Conservation (phyloP, 1,284 basidiomycete genomes). For the Cutaneotrichosporon sp. region DNA sequence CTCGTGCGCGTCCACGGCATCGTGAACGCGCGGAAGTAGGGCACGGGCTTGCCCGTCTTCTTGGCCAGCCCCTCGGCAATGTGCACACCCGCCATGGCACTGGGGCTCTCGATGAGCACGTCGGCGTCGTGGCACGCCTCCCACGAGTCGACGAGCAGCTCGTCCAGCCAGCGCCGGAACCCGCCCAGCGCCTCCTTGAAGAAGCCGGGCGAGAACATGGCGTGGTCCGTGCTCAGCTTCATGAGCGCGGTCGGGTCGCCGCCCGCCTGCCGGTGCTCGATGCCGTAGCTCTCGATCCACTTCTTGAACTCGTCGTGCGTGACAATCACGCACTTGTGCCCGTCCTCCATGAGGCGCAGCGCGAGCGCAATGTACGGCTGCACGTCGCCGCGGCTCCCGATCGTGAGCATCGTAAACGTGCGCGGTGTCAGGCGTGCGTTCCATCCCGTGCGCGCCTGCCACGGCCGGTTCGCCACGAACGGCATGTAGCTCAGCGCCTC, state of each 20-base stretch:
- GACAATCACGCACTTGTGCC: constrained; percentile 46
- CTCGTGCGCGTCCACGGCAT: constrained; percentile 65
- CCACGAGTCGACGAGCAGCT: constrained; percentile 90
- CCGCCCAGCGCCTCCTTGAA: constrained; percentile 68
- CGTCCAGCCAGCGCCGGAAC: constrained; percentile 97
- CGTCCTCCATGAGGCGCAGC: constrained; percentile 71
- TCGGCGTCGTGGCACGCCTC: constrained; percentile 93
- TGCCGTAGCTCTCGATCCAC: constrained; percentile 87
- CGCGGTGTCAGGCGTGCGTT: constrained; percentile 36
- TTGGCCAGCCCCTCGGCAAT: constrained; percentile 83
- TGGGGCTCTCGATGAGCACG: constrained; percentile 90
- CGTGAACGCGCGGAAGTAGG: constrained; percentile 90
- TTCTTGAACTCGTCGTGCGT: constrained; percentile 88
- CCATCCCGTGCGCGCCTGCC: constrained; percentile 9
- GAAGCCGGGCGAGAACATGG: constrained; percentile 82
- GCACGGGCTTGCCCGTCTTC: constrained; percentile 58
- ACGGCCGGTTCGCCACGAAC: constrained; percentile 47
- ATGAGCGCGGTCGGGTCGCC: constrained; percentile 96
- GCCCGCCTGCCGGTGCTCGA: constrained; percentile 71
- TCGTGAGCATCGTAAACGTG: constrained; percentile 54
- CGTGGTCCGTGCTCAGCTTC: constrained; percentile 66
- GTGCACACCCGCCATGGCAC: constrained; percentile 96
- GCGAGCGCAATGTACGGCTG: constrained; percentile 88
- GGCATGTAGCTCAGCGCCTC: constrained; percentile 47
- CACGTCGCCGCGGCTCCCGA: constrained; percentile 83